Percentiles rank a stretch among this genome's conserved stretches.
Conservation (phyloP, 164 flowering plant genomes). For the Protea cynaroides region DNA sequence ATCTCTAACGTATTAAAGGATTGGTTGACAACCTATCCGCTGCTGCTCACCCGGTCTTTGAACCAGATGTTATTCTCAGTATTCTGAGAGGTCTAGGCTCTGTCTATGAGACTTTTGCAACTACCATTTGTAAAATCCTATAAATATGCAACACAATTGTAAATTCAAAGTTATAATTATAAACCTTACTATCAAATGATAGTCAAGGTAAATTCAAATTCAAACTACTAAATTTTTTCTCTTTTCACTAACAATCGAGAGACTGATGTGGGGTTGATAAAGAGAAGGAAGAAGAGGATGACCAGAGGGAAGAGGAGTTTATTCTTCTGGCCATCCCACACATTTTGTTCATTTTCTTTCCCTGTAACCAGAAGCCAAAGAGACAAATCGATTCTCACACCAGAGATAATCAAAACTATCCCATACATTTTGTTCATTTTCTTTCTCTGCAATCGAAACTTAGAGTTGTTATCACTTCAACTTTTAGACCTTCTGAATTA, state of each 20-base stretch:
- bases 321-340: constrained; percentile 77
- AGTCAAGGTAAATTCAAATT: too few relatives aligned
- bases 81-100: too few relatives aligned
- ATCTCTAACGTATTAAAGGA: too few relatives aligned
- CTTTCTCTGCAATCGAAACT: constrained; percentile 8
- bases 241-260: constrained; percentile 12
- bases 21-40: too few relatives aligned
- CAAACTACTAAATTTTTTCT: too few relatives aligned
- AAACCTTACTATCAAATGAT: too few relatives aligned
- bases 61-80: too few relatives aligned
- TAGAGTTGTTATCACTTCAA: background rate
- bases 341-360: constrained; percentile 31
- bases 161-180: too few relatives aligned
- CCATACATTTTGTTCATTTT: constrained; percentile 61
- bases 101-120: too few relatives aligned
- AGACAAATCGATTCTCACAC: constrained; percentile 43
- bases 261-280: constrained; percentile 11
- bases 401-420: constrained; percentile 58
- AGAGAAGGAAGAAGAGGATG: constrained; percentile 14
- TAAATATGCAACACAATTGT: too few relatives aligned
- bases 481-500: background rate
- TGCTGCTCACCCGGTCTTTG: too few relatives aligned
- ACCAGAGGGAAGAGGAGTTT: constrained; percentile 34
- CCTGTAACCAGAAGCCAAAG: constrained; percentile 19
- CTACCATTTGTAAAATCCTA: too few relatives aligned